Evolutionary conservation across 202 grass and related monocot species (phyloP).

Genomic region (Zoysia matrella): DNA sequence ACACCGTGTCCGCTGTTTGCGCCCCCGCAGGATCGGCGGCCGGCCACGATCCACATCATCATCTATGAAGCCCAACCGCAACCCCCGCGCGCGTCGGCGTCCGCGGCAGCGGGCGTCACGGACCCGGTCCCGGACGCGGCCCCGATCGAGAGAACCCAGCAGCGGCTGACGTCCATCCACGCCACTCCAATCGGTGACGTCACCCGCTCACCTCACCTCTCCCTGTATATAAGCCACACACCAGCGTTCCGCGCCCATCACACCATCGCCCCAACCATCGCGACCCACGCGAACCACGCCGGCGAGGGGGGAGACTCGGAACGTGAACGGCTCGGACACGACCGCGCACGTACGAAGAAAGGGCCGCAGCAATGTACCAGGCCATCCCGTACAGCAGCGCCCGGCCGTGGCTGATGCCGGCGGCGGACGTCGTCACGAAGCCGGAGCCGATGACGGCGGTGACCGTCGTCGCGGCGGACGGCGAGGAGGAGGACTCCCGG

Average conservation of each 20-base stretch:
- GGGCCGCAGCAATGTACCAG: conserved; percentile 64
- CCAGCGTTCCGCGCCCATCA: neutral
- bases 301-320: neutral
- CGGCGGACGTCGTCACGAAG: conserved; percentile 19
- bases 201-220: no score
- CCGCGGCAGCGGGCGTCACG: conserved; percentile 45
- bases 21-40: neutral
- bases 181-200: no score
- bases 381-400: conserved; percentile 78
- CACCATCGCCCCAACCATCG: conserved; percentile 31
- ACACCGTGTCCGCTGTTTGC: conserved; percentile 15
- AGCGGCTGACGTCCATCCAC: no score
- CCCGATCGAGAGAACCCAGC: no score
- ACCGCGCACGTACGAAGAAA: neutral
- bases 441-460: conserved; percentile 26
- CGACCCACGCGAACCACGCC: conserved; percentile 13
- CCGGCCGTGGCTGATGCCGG: conserved; percentile 50
- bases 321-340: neutral
- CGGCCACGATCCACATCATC: neutral
- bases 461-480: neutral
- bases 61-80: conserved; percentile 25
- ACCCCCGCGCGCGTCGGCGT: conserved; percentile 24
- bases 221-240: no score
- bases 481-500: neutral
- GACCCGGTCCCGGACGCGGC: neutral